Evolutionary conservation across 2,329 filamentous ascomycete genomes (phyloP), one percentile per base, ranked within the genome.

Genomic region (Zymoseptoria brevis): DNA sequence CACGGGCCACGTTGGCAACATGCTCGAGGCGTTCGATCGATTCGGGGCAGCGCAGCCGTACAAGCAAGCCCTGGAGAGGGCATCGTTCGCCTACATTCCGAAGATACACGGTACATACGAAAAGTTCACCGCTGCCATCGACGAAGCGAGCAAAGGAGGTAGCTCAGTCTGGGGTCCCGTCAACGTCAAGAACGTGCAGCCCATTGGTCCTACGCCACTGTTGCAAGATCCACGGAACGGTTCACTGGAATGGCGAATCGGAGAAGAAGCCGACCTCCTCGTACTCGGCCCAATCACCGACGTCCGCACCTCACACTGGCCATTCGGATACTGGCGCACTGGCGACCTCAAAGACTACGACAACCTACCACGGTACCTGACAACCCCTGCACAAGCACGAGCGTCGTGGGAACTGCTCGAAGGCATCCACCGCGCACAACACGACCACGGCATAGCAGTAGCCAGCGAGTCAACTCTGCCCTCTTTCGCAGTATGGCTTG

Each of bases 231-330:
- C 64, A 6, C 56, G 54, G 6, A 86, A 88, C 62, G 90, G 96
- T 69, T 83, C 86, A 64, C 90, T 92, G 71, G 74, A 81, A 56
- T 96, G 90, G 90, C 91, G 92, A 29, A 88, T 93, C 1, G 89
- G 84, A 55, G 90, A 96, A 72, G 88, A 94, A 56, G 90, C 92
- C 9, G 92, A 96, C 72, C 83, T 94, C 64, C 56, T 66, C 11
- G 57, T 66, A 7, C 53, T 64, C 4, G 58, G 57, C 48, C 57
- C 55, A 1, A 9, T 64, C 11, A 52, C 56, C 51, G 60, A 64
- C 19, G 62, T 59, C 8, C 51, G 48, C 19, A 55, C 58, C 8
- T 55, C 63, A 35, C 56, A 64, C 21, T 76, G 74, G 74, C 61
- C 70, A 0, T 75, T 74, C 59, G 58, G 63, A 8, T 64, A 65